Percentiles rank a stretch among this genome's conserved stretches.
phyloP scores from a whole-genome alignment of 78 protist species.

The Planoprotostelium fungivorum region DNA sequence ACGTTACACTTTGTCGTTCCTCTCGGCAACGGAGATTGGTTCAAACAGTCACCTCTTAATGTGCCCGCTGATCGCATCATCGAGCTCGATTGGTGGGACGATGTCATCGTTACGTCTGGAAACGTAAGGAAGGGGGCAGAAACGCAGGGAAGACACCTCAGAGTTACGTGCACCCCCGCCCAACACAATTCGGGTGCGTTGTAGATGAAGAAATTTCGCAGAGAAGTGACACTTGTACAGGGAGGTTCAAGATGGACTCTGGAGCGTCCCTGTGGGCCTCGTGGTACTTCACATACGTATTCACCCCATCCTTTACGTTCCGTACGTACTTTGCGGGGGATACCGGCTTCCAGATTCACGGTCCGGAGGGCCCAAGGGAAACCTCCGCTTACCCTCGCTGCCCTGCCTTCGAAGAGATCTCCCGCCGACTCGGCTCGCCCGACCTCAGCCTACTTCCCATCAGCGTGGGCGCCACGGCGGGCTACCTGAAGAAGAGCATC shows the following conservation, averaged over 20 bases:
- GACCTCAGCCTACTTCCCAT: neutral
- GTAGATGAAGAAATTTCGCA: neutral
- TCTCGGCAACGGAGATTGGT: neutral
- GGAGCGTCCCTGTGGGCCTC: neutral
- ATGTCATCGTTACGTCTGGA: neutral
- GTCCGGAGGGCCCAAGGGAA: neutral
- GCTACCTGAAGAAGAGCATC: neutral
- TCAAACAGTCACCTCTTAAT: neutral
- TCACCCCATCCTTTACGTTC: neutral
- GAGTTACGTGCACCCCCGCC: neutral
- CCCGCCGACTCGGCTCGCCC: neutral
- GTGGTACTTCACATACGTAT: neutral
- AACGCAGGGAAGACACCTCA: neutral
- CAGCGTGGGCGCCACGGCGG: neutral
- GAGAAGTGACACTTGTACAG: neutral
- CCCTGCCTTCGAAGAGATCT: neutral
- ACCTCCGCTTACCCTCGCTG: neutral
- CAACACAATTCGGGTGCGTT: neutral
- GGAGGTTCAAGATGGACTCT: neutral
- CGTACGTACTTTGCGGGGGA: neutral
- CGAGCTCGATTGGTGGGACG: slow-evolving; percentile 2
- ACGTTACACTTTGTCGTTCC: neutral
- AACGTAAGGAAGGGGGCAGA: neutral
- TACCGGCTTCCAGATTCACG: neutral
- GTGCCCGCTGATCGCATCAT: neutral